phyloP scores from a whole-genome alignment of 1,284 basidiomycete species.

The Peniophora sp. region DNA sequence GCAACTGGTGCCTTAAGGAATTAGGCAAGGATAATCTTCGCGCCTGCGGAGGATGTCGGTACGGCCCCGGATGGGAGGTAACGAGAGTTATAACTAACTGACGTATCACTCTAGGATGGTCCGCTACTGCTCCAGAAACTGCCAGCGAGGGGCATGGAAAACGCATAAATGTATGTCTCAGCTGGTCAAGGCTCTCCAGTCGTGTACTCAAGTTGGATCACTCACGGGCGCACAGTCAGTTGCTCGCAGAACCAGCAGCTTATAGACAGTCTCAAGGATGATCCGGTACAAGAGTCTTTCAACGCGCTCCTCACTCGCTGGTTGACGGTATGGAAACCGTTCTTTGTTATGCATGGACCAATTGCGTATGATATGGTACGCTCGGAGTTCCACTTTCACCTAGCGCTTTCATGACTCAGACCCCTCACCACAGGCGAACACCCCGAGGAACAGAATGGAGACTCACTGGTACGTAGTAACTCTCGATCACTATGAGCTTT shows the following conservation, averaged over 20 bases:
- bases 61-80: constrained; percentile 7
- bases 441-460: constrained; percentile 7
- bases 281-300: constrained; percentile 11
- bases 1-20: constrained; percentile 19
- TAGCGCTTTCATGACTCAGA: too few relatives aligned
- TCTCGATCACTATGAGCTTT: too few relatives aligned
- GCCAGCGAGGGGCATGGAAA: constrained; percentile 20
- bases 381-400: too few relatives aligned
- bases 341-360: background rate
- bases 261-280: constrained; percentile 9
- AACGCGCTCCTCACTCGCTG: constrained; percentile 13
- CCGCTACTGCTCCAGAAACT: constrained; percentile 22
- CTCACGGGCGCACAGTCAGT: background rate
- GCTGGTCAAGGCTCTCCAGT: constrained; percentile 13
- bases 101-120: constrained; percentile 4
- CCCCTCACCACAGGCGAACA: constrained; percentile 10
- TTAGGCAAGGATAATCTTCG: constrained; percentile 21
- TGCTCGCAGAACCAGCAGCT: constrained; percentile 2
- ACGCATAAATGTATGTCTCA: constrained; percentile 14
- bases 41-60: constrained; percentile 22
- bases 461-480: constrained; percentile 13
- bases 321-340: constrained; percentile 12
- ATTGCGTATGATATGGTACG: constrained; percentile 16
- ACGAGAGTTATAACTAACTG: constrained; percentile 4
- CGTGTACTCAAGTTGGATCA: too few relatives aligned